These are phyloP conservation scores for Penicillium sp. DNA, from an alignment of 2,329 filamentous ascomycete species.

Conservation along the genomic window DNA sequence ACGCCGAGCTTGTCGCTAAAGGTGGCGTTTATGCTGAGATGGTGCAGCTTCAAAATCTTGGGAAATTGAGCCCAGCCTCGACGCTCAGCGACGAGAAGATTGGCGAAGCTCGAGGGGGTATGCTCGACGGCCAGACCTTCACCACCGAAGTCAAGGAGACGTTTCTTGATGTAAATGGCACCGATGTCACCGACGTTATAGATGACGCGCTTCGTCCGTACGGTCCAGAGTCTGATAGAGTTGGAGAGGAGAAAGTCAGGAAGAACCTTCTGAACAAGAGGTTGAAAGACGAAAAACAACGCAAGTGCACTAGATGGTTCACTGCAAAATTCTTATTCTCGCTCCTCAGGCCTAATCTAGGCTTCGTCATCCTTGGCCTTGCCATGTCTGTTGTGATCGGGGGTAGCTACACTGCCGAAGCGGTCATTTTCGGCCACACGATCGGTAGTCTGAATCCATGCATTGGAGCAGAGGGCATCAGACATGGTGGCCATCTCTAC, in stretches of 20 bases:
- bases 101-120: conserved; percentile 15
- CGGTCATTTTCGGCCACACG: conserved; percentile 61
- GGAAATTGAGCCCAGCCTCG: conserved; percentile 26
- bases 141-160: conserved; percentile 24
- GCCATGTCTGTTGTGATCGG: conserved; percentile 57
- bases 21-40: conserved; percentile 53
- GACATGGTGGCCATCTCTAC: conserved; percentile 54
- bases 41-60: conserved; percentile 49
- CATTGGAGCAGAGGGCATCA: conserved; percentile 50
- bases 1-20: conserved; percentile 33
- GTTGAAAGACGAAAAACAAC: conserved; percentile 15
- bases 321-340: conserved; percentile 37
- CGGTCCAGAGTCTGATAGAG: conserved; percentile 9
- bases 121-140: conserved; percentile 7
- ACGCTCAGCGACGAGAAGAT: conserved; percentile 21
- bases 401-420: conserved; percentile 57
- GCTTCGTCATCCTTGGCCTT: conserved; percentile 52
- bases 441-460: conserved; percentile 60
- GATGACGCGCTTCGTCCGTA: conserved; percentile 20
- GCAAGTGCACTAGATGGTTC: conserved; percentile 26
- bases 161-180: conserved; percentile 17
- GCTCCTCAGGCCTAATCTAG: conserved; percentile 46
- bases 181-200: conserved; percentile 27
- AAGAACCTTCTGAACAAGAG: conserved; percentile 13
- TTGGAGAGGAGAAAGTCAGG: conserved; percentile 20